Percentiles rank a stretch among this genome's conserved stretches.
Evolutionary conservation across 2,329 filamentous ascomycete genomes (phyloP).

Genomic region (Grosmannia clavigera): DNA sequence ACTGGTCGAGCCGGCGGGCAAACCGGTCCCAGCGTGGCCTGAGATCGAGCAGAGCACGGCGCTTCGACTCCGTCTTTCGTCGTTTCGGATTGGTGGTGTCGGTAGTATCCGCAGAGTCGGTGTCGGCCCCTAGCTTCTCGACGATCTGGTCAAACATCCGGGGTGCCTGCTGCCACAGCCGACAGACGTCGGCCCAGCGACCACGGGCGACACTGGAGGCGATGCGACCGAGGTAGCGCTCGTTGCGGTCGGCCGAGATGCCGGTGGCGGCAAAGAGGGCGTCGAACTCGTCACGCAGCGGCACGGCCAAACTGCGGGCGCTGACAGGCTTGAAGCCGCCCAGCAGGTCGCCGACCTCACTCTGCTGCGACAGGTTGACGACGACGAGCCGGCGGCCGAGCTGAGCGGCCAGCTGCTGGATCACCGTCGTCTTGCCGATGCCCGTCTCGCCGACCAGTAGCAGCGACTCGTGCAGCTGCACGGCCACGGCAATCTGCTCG

Average conservation of each 20-base stretch:
- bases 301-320: constrained; percentile 73
- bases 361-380: constrained; percentile 96
- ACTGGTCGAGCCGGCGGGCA: constrained; percentile 57
- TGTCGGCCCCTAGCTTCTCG: constrained; percentile 16
- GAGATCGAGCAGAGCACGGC: constrained; percentile 41
- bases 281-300: constrained; percentile 87
- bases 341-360: constrained; percentile 87
- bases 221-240: constrained; percentile 71
- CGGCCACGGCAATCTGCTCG: constrained; percentile 75
- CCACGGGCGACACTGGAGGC: constrained; percentile 67
- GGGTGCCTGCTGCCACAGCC: constrained; percentile 78
- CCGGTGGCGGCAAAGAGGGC: constrained; percentile 73
- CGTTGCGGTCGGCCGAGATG: constrained; percentile 79
- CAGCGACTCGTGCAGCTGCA: constrained; percentile 76
- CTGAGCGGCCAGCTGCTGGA: constrained; percentile 79
- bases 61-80: constrained; percentile 42
- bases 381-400: constrained; percentile 79
- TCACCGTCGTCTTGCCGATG: constrained; percentile 93
- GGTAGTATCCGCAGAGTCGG: too few species aligned
- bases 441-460: constrained; percentile 97
- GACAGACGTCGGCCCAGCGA: constrained; percentile 78
- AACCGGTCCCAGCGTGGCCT: constrained; percentile 71
- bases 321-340: constrained; percentile 97
- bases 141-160: constrained; percentile 72
- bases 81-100: constrained; percentile 4